Percentiles rank a stretch among this genome's conserved stretches.
Conservation (phyloP, 192 early-diverging fungal genomes). For the Allomyces javanicus region DNA sequence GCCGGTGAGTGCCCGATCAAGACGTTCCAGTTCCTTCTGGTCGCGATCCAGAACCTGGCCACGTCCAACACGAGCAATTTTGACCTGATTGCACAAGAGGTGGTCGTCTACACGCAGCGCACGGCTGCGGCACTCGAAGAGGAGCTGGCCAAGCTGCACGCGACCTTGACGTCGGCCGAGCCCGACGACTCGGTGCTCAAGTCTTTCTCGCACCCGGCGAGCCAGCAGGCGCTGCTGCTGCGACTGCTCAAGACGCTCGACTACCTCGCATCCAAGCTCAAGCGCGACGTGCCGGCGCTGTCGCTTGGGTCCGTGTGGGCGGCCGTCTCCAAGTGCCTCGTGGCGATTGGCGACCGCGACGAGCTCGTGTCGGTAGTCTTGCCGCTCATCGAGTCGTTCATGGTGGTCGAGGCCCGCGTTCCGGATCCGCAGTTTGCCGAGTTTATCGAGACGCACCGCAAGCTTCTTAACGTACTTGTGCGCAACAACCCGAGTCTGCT, state of each 20-base stretch:
- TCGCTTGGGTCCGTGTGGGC: constrained; percentile 56
- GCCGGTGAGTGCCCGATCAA: constrained; percentile 74
- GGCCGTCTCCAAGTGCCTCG: constrained; percentile 48
- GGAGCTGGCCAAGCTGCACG: constrained; percentile 46
- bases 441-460: constrained; percentile 86
- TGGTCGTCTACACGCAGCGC: constrained; percentile 45
- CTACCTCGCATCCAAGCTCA: constrained; percentile 34
- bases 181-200: constrained; percentile 42
- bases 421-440: not conserved
- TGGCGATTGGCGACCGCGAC: constrained; percentile 46
- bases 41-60: constrained; percentile 74
- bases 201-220: constrained; percentile 57
- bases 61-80: constrained; percentile 13
- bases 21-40: constrained; percentile 84
- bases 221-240: constrained; percentile 75
- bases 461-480: constrained; percentile 93
- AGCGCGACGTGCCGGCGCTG: constrained; percentile 10
- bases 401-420: constrained; percentile 49
- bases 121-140: constrained; percentile 42
- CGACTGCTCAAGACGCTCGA: constrained; percentile 89
- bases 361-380: constrained; percentile 78
- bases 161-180: constrained; percentile 28
- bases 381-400: constrained; percentile 88
- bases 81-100: constrained; percentile 60
- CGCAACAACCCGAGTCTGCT: constrained; percentile 88